Evolutionary conservation across 768 basidiomycete genomes (phyloP), one percentile per base, ranked within the genome.

Genomic region (Kwoniella pini): DNA sequence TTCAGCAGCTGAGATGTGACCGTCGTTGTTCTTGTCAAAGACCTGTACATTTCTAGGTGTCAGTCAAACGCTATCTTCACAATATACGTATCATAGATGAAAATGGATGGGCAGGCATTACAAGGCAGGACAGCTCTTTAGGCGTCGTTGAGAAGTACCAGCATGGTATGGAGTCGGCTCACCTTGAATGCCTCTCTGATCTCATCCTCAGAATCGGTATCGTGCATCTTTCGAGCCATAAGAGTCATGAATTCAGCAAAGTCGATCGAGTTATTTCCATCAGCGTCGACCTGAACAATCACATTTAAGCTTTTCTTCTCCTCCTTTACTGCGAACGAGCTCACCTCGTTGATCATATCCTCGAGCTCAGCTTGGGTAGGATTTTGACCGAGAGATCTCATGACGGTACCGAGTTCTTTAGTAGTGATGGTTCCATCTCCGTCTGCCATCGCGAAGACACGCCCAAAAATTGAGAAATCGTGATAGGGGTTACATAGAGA

Each of bases 151-250:
- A n/a, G n/a, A n/a, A n/a, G n/a, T n/a, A n/a, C n/a, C n/a, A n/a
- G n/a, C n/a, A n/a, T n/a, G n/a, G n/a, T n/a, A n/a, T 42, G 19
- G n/a, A 11, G 40, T 17, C 6, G 40, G 66, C 64, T 19, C 67
- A 92, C 91, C 80, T 89, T 89, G 85, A 98, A 98, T 24, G 95
- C 95, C 82, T 94, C 90, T 78, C 86, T 87, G 80, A 98, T 89
- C 81, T 96, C 94, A 79, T 93, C 92, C 80, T 96, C 91, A 69
- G 85, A 85, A 76, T 94, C 92, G 22, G 89, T 89, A 77, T 94
- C 90, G 76, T 87, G 86, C 89, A 91, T 91, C 81, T 91, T 91
- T 38, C 89, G 86, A 73, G 90, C 89, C 27, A 88, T 87, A 77
- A 90, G 88, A 43, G 91, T 90, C 70, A 77, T 81, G 81, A 91